Conservation (phyloP, 352 stramenopile genomes). For the Pythium volutum region DNA sequence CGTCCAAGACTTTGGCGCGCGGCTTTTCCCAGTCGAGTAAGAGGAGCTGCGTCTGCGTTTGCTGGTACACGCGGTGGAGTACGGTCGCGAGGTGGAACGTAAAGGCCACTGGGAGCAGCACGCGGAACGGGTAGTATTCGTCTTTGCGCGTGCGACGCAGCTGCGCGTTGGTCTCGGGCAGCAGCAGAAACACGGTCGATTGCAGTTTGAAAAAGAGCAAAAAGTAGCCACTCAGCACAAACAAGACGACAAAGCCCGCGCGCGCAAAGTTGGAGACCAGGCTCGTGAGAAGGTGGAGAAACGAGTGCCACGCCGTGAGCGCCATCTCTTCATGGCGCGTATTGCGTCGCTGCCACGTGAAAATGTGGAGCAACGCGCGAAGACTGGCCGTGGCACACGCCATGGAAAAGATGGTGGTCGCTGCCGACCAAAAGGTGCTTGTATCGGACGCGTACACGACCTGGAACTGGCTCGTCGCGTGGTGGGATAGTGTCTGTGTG, state of each 20-base stretch:
- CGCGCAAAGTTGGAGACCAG: constrained; percentile 40
- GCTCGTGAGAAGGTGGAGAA: constrained; percentile 39
- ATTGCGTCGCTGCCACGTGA: constrained; percentile 86
- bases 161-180: constrained; percentile 68
- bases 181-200: constrained; percentile 80
- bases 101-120: constrained; percentile 81
- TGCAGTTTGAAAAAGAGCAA: constrained; percentile 95
- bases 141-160: constrained; percentile 47
- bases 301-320: constrained; percentile 44
- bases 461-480: constrained; percentile 51
- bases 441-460: constrained; percentile 88
- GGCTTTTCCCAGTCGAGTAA: constrained; percentile 95
- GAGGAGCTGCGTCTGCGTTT: constrained; percentile 84
- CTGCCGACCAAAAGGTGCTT: constrained; percentile 68
- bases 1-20: constrained; percentile 56
- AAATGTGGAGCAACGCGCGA: constrained; percentile 69
- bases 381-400: constrained; percentile 50
- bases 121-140: constrained; percentile 87
- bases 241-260: constrained; percentile 55
- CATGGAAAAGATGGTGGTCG: constrained; percentile 70
- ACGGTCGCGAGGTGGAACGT: constrained; percentile 79
- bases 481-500: constrained; percentile 29
- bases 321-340: constrained; percentile 64
- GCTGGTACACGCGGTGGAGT: constrained; percentile 62
- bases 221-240: constrained; percentile 84